Percentiles rank a stretch among this genome's conserved stretches.
Conservation (phyloP, 1,139 yeast species). For the Suhomyces kunorum region DNA sequence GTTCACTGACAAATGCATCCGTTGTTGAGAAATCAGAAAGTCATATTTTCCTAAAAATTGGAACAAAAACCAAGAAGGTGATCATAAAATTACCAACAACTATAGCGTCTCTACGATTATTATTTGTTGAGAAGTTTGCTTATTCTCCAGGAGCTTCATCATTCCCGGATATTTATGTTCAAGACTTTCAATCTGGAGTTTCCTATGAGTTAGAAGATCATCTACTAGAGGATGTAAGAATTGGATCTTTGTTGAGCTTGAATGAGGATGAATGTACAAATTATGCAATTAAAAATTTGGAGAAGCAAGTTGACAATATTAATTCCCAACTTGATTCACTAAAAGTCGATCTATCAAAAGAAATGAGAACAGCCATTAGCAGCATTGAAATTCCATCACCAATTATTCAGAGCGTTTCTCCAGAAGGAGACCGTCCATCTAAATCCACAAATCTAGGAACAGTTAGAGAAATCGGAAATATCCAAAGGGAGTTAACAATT, state of each 20-base stretch:
- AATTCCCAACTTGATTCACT: conserved; percentile 29
- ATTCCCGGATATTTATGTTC: conserved; percentile 82
- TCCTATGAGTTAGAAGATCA: conserved; percentile 82
- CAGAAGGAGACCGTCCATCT: conserved; percentile 3
- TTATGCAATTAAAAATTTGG: conserved; percentile 24
- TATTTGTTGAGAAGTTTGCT: conserved; percentile 86
- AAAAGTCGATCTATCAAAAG: conserved; percentile 24
- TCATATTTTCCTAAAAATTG: conserved; percentile 55
- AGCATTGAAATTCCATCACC: conserved; percentile 26
- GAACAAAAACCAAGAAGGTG: conserved; percentile 64
- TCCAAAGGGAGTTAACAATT: conserved; percentile 61
- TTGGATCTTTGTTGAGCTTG: conserved; percentile 62
- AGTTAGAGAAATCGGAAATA: conserved; percentile 29
- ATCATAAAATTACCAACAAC: conserved; percentile 52
- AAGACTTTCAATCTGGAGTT: conserved; percentile 59
- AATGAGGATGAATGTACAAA: conserved; percentile 37
- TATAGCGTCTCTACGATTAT: conserved; percentile 64
- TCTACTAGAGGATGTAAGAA: conserved; percentile 55
- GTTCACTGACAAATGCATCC: neutral
- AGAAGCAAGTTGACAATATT: conserved; percentile 34
- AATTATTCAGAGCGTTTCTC: conserved; percentile 4
- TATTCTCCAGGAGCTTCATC: conserved; percentile 70
- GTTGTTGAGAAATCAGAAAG: neutral
- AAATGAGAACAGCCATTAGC: conserved; percentile 27
- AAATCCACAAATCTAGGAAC: neutral